phyloP scores from a whole-genome alignment of 1,284 basidiomycete species.

The Ceratobasidium sp. region DNA sequence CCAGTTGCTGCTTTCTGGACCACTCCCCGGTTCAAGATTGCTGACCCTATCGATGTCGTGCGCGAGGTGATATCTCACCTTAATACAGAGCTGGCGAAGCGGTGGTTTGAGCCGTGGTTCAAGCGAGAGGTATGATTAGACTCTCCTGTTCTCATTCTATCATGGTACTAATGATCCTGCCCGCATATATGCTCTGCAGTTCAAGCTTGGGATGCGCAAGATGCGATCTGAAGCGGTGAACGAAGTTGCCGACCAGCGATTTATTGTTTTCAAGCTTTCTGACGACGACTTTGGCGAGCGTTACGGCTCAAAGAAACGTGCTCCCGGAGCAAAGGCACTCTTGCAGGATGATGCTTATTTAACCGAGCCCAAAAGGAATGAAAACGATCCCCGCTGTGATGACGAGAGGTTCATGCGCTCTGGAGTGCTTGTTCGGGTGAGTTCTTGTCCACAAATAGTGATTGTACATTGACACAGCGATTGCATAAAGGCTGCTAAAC shows the following conservation, averaged over 20 bases:
- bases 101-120: neutral
- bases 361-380: neutral
- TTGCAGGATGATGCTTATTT: neutral
- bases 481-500: neutral
- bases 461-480: no score
- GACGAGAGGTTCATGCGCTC: neutral
- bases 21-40: neutral
- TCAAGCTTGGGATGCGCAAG: neutral
- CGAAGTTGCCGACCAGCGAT: neutral
- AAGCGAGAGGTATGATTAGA: neutral
- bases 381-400: neutral
- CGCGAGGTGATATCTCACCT: neutral
- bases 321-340: neutral
- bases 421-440: neutral
- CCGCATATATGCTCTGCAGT: neutral
- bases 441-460: neutral
- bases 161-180: neutral
- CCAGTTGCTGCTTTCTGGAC: neutral
- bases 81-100: neutral
- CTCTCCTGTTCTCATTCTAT: neutral
- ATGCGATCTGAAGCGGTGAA: neutral
- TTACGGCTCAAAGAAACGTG: neutral
- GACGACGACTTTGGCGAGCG: neutral
- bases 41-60: neutral
- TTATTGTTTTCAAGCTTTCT: neutral